These are phyloP conservation scores for Phytophthora citrophthora DNA, from an alignment of 352 stramenopile genomes.

Conservation along the genomic window DNA sequence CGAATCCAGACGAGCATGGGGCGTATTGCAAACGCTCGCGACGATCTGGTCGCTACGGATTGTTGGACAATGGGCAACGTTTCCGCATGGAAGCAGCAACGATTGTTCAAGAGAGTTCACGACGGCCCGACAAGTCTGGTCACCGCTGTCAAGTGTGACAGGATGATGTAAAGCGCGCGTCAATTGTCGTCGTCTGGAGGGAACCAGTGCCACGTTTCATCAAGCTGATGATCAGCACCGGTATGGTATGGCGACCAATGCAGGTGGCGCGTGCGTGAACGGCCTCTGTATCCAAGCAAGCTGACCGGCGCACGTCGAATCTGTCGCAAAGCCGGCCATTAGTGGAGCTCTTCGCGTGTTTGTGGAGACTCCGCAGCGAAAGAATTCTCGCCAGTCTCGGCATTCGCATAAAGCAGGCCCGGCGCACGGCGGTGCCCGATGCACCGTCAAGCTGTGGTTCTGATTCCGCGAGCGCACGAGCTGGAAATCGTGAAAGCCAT, in stretches of 20 bases:
- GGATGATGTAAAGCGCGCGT: too few species aligned
- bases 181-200: conserved; percentile 6
- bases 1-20: not conserved
- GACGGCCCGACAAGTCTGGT: conserved; percentile 2
- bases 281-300: conserved; percentile 10
- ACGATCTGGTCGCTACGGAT: not conserved
- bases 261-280: conserved; percentile 3
- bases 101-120: not conserved
- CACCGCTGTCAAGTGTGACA: not conserved
- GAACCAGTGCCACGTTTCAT: conserved; percentile 10
- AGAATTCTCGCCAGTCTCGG: conserved; percentile 24
- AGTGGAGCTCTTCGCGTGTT: conserved; percentile 16
- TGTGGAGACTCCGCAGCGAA: conserved; percentile 14
- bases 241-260: too few species aligned
- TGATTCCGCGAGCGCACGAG: conserved; percentile 3
- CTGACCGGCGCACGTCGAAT: not conserved
- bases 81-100: not conserved
- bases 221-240: too few species aligned
- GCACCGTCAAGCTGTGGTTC: conserved; percentile 12
- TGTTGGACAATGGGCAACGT: not conserved
- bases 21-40: conserved; percentile 1
- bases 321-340: conserved; percentile 10
- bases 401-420: not conserved
- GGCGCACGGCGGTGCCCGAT: not conserved
- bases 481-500: conserved; percentile 20